Base-by-base conservation (phyloP, 106 monocot species). In the Agapanthus africanus region DNA sequence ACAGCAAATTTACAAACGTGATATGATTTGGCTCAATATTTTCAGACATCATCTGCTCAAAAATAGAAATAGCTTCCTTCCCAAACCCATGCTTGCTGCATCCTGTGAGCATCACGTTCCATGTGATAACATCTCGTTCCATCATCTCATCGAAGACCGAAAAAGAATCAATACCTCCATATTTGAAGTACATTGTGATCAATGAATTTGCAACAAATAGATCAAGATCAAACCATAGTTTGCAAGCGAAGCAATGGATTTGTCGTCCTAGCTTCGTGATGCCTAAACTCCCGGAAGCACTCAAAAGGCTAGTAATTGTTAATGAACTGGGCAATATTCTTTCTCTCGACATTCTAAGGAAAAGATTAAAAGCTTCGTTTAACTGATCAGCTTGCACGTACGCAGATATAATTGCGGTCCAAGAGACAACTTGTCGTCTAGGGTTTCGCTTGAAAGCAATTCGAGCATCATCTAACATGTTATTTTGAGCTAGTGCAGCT, bases 321-420 rank as follows among this genome's bases (percentile, higher is more conserved):
- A 76, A 69, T 11, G 81, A 21, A 37, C 79, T 77, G 21, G 84
- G 84, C 27, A 59, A 41, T 23, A 72, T 47, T n/a, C 79, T 73
- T 74, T 84, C 72, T 15, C 35, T 11, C 40, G 82, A 7, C 91
- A 87, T 91, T 31, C 60, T 72, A 21, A 67, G 19, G 37, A 91
- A 91, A 41, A 87, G 60, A 23, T 62, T 28, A 26, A 91, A 33
- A 1, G 87, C 84, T 35, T 83, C 81, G 27, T 35, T 32, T 10
- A 59, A 76, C 35, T 77, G 71, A 19, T 77, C 91, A 21, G 70
- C 81, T 39, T 91, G 87, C 33, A 61, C 81, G 41, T 82, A 82
- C 1, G 87, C 81, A 54, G 87, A 91, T 36, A 91, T 87, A 32
- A 91, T 84, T 4, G 84, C 49, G 28, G 84, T 91, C 91, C 91